These are phyloP conservation scores for Mycena vitilis DNA, from an alignment of 768 basidiomycete species.

Conservation along the genomic window DNA sequence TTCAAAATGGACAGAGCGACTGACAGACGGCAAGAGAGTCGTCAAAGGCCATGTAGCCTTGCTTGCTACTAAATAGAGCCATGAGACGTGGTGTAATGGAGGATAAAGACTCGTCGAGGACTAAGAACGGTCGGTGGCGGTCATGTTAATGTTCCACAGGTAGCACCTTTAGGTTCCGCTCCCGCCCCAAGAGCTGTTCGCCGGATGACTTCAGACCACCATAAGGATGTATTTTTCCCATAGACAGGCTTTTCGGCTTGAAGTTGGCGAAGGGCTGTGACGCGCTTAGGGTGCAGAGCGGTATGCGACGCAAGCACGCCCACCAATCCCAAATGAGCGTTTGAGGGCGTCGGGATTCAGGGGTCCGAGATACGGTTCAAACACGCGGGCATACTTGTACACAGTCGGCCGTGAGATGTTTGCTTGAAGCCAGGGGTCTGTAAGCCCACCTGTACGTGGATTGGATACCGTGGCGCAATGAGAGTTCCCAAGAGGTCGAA, in stretches of 20 bases:
- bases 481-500: constrained; percentile 87
- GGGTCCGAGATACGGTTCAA: constrained; percentile 73
- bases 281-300: constrained; percentile 12
- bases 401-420: background rate
- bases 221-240: constrained; percentile 61
- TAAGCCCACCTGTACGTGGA: constrained; percentile 63
- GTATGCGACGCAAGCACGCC: constrained; percentile 5
- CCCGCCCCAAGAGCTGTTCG: constrained; percentile 82
- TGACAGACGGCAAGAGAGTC: constrained; percentile 62
- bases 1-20: constrained; percentile 36
- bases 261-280: constrained; percentile 54
- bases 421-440: background rate
- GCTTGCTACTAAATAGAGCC: constrained; percentile 72
- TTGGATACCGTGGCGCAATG: constrained; percentile 72
- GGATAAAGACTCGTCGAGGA: constrained; percentile 63
- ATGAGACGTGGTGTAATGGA: constrained; percentile 72
- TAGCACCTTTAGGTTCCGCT: constrained; percentile 66
- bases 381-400: constrained; percentile 67
- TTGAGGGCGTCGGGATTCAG: constrained; percentile 65
- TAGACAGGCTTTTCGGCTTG: constrained; percentile 74
- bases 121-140: constrained; percentile 45
- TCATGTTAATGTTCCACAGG: constrained; percentile 26
- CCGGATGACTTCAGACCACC: constrained; percentile 86
- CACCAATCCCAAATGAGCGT: constrained; percentile 71
- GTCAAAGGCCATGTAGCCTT: constrained; percentile 74